phyloP scores from a whole-genome alignment of 805 yeast species.

The Starmerella potacharoeniae region DNA sequence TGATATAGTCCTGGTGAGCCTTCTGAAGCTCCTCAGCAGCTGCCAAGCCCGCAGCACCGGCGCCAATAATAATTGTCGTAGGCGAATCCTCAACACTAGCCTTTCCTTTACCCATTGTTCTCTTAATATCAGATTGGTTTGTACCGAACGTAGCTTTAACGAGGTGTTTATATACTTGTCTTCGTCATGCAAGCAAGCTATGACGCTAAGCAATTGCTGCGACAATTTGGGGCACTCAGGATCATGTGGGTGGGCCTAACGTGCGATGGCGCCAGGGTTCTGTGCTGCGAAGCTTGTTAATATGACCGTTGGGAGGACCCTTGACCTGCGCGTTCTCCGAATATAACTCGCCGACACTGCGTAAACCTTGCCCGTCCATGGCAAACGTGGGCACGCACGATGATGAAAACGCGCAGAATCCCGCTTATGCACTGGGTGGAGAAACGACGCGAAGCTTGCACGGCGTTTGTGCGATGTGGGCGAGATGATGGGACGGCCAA shows the following conservation, averaged over 20 bases:
- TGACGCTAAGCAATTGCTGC: background rate
- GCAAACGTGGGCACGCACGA: background rate
- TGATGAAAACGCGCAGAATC: background rate
- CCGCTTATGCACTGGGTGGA: background rate
- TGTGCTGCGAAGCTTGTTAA: background rate
- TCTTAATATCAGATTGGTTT: background rate
- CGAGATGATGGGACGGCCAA: too few relatives aligned
- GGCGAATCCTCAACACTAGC: background rate
- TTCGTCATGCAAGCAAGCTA: background rate
- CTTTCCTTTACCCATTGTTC: background rate
- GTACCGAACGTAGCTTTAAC: background rate
- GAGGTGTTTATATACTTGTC: background rate
- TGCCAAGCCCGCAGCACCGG: slow-evolving; percentile 28
- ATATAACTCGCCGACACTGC: background rate
- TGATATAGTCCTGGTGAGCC: slow-evolving; percentile 19
- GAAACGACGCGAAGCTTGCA: too few relatives aligned
- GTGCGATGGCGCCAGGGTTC: background rate
- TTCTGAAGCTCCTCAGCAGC: slow-evolving; percentile 25
- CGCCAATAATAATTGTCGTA: slow-evolving; percentile 25
- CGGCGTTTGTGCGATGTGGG: too few relatives aligned
- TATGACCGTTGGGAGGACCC: background rate
- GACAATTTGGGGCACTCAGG: background rate
- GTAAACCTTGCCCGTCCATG: background rate
- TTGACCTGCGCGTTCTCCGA: background rate
- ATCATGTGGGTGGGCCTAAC: slow-evolving; percentile 1